These are phyloP conservation scores for Plasmodium berghei DNA, from an alignment of 169 alveolate genomes.

Conservation along the genomic window DNA sequence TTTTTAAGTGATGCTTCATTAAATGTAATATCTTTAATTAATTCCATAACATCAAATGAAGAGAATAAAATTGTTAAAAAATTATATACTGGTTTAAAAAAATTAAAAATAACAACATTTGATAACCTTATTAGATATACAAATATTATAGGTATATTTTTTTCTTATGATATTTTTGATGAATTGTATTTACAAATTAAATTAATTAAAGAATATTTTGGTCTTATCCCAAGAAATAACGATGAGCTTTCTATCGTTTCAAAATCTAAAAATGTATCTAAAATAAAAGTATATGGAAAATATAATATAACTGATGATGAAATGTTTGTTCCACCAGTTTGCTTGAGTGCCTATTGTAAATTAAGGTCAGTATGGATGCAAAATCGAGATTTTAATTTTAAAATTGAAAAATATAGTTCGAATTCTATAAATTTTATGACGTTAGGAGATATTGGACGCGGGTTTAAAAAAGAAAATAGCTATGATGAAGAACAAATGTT, in stretches of 20 bases:
- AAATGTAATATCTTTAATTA: slow-evolving; percentile 54
- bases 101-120: slow-evolving; percentile 57
- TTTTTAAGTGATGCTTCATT: slow-evolving; percentile 61
- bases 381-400: slow-evolving; percentile 41
- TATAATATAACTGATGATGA: slow-evolving; percentile 68
- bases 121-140: slow-evolving; percentile 67
- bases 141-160: slow-evolving; percentile 68
- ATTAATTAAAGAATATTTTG: slow-evolving; percentile 45
- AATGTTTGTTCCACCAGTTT: slow-evolving; percentile 47
- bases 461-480: slow-evolving; percentile 37
- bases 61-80: slow-evolving; percentile 37
- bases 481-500: slow-evolving; percentile 22
- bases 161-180: slow-evolving; percentile 73
- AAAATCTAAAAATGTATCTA: slow-evolving; percentile 2
- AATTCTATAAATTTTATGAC: slow-evolving; percentile 69
- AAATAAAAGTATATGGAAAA: slow-evolving; percentile 30
- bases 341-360: slow-evolving; percentile 51
- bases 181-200: slow-evolving; percentile 74
- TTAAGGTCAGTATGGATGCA: slow-evolving; percentile 66
- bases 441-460: slow-evolving; percentile 72
- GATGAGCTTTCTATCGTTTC: not conserved
- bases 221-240: not conserved
- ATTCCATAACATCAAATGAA: slow-evolving; percentile 33
- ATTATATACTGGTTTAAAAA: slow-evolving; percentile 47
- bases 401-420: slow-evolving; percentile 52